Base-by-base conservation (phyloP, 2,329 filamentous ascomycete species). In the Hypoxylon sp. region DNA sequence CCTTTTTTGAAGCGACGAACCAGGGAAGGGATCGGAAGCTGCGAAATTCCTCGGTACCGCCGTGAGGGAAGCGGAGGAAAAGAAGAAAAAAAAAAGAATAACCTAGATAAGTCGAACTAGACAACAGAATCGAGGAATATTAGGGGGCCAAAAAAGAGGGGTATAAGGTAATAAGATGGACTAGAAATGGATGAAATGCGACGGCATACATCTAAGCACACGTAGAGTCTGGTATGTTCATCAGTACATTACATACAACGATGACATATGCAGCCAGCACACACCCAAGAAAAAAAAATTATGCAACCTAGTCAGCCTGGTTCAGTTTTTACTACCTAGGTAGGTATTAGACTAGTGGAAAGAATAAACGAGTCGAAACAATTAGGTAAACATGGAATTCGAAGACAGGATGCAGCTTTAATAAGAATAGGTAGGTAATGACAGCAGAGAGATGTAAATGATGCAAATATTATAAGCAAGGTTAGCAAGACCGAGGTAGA, bases 121-220 rank as follows among this genome's bases (percentile, higher is more conserved):
- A 62, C 46, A 4, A 65, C 70, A 59, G 58, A 70, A 63, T 53
- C 53, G 66, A 70, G 39, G 53, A 65, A 58, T 63, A 61, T 61
- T 73, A 70, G 64, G 71, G 71, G 70, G 57, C 55, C 63, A 52
- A 66, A 71, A 72, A 72, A 73, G 71, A 72, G 71, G 71, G 71
- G 71, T 73, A 73, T 65, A 63, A 67, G 62, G 57, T 54, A 62
- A 63, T 63, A 59, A 57, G 61, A 59, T 65, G 42, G 31, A 60
- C 42, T 55, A 58, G 48, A 58, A 50, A 63, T 52, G 62, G 60
- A 56, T 35, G 51, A 68, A 71, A 67, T 70, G 65, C 67, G 58
- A 68, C 65, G 58, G 65, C 62, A 67, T 64, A 71, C 63, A 65
- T 63, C 60, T 60, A 66, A 64, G 64, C 61, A 57, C 51, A 56